Evolutionary conservation across 1,139 yeast species (phyloP).

Genomic region (Debaryomyces sp.): DNA sequence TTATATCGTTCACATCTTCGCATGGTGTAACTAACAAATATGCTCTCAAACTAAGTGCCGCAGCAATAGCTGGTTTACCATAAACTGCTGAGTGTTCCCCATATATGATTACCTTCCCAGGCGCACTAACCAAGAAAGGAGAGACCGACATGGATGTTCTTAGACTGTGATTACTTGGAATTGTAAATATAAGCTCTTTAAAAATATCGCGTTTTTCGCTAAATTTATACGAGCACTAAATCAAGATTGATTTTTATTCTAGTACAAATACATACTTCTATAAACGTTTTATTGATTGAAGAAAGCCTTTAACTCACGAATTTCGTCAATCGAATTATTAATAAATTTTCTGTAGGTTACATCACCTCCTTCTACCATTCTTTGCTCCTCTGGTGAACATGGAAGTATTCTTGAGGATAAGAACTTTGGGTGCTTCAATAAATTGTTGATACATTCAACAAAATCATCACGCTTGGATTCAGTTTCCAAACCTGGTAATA

Average conservation of each 20-base stretch:
- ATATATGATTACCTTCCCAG: conserved; percentile 93
- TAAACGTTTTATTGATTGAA: conserved; percentile 17
- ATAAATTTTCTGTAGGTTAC: conserved; percentile 45
- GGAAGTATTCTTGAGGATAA: conserved; percentile 70
- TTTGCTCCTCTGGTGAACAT: conserved; percentile 65
- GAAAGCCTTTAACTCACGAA: conserved; percentile 56
- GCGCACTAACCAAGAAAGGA: conserved; percentile 86
- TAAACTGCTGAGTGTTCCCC: conserved; percentile 98
- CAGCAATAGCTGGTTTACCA: conserved; percentile 90
- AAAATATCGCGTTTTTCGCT: neutral
- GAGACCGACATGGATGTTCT: conserved; percentile 6
- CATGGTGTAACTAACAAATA: conserved; percentile 64
- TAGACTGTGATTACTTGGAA: neutral
- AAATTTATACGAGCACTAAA: neutral
- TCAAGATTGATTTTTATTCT: neutral
- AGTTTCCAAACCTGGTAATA: conserved; percentile 66
- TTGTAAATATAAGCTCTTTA: neutral
- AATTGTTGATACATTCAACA: conserved; percentile 60
- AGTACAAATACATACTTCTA: conserved; percentile 2
- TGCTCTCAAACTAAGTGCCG: conserved; percentile 81
- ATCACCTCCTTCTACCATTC: conserved; percentile 49
- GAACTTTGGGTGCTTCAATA: conserved; percentile 85
- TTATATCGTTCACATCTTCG: conserved; percentile 42
- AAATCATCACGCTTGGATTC: conserved; percentile 59
- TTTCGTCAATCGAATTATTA: conserved; percentile 53